Percentiles rank a stretch among this genome's conserved stretches.
Evolutionary conservation across 164 flowering plant genomes (phyloP).

Genomic region (Sedum album): DNA sequence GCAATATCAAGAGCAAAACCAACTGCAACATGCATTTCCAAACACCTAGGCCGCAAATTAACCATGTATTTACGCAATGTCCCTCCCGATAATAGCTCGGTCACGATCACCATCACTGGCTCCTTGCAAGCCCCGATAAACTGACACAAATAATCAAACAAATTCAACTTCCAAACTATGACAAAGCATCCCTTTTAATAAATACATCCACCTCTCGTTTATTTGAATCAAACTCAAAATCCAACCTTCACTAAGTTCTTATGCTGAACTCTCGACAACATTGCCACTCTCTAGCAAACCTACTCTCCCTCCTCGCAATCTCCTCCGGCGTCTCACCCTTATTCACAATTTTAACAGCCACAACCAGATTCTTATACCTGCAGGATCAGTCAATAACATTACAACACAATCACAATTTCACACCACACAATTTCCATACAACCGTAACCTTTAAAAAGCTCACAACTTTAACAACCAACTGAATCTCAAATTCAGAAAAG

Average conservation of each 20-base stretch:
- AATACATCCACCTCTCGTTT: no score
- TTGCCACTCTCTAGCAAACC: conserved; percentile 84
- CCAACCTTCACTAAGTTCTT: conserved; percentile 95
- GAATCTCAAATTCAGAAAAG: background rate
- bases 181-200: background rate
- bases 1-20: conserved; percentile 82
- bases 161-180: background rate
- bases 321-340: conserved; percentile 86
- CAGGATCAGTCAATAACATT: background rate
- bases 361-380: conserved; percentile 80
- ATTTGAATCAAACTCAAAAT: conserved; percentile 19
- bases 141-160: conserved; percentile 25
- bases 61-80: conserved; percentile 71
- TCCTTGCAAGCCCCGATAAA: conserved; percentile 9
- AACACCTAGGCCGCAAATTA: conserved; percentile 58
- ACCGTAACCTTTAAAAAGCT: background rate
- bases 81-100: conserved; percentile 61
- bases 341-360: conserved; percentile 81
- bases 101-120: background rate
- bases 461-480: background rate
- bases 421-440: no score
- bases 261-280: conserved; percentile 92
- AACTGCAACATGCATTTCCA: conserved; percentile 59
- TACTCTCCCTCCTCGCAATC: conserved; percentile 50
- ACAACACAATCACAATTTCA: no score